phyloP scores from a whole-genome alignment of 208 protist species.

The Phytomonas francai region DNA sequence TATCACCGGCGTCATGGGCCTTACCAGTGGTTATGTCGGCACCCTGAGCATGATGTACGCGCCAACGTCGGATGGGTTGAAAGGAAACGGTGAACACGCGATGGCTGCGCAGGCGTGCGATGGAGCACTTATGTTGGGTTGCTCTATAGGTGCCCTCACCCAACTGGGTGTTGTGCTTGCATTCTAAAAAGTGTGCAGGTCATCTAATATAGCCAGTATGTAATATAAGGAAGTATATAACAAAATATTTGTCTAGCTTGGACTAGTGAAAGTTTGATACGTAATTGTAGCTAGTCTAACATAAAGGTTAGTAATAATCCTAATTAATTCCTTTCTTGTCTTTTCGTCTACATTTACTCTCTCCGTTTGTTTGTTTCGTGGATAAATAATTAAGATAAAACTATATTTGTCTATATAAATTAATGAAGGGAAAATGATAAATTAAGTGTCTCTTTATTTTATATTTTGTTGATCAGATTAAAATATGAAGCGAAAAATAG shows the following conservation, averaged over 20 bases:
- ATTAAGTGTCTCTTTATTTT: constrained; percentile 8
- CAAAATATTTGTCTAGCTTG: background rate
- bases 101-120: constrained; percentile 55
- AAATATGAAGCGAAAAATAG: background rate
- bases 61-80: constrained; percentile 30
- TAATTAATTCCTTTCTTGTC: constrained; percentile 8
- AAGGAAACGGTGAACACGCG: constrained; percentile 41
- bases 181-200: constrained; percentile 3
- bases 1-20: constrained; percentile 31
- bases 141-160: constrained; percentile 46
- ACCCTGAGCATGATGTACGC: constrained; percentile 72
- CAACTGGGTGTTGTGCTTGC: constrained; percentile 31
- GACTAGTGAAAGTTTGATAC: background rate
- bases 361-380: constrained; percentile 13
- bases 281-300: background rate
- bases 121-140: constrained; percentile 50
- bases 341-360: constrained; percentile 10
- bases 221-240: background rate
- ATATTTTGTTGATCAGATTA: background rate
- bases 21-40: constrained; percentile 75
- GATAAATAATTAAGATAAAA: background rate
- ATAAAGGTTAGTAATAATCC: constrained; percentile 3
- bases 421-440: background rate
- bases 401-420: background rate
- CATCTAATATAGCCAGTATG: background rate